Base-by-base conservation (phyloP, 257 asterid genomes). In the Voacanga thouarsii region DNA sequence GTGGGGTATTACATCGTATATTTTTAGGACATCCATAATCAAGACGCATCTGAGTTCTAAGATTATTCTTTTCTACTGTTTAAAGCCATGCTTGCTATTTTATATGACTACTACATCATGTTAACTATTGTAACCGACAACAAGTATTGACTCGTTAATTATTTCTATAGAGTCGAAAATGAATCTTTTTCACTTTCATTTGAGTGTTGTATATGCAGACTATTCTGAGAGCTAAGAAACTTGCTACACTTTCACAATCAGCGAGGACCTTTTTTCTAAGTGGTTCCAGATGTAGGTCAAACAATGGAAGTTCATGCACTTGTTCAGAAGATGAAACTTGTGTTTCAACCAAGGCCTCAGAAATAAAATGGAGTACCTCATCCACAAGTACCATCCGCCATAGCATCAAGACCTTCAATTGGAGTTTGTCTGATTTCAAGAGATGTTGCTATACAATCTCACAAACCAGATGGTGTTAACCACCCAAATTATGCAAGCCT, bases 181-280 rank as follows among this genome's bases (percentile, higher is more conserved):
- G 28, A 67, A 67, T 5, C 18, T 33, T 53, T 6, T 67, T 57
- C 23, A 28, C 18, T 19, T 69, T 33, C 0, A 14, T 47, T 60
- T 73, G 61, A n/a, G 60, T 47, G 55, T 24, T 78, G 83, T 50
- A 83, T 77, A 75, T 67, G 77, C 96, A 91, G 97, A 87, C 81
- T 60, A 95, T 95, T 98, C 84, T 93, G 75, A 90, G 99, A 61
- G 89, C 96, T 75, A 95, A 93, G 90, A 89, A 95, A 80, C 87
- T 95, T 8, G 91, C 97, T 57, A 80, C 95, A 7, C 89, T 95
- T 50, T 95, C 99, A 78, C 97, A 93, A 76, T 85, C 99, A 55
- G 98, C 98, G 33, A 84, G 97, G 82, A 86, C 96, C 37, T 83
- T 91, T 80, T 84, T 93, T 82, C 83, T 93, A 0, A 83, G 88